Evolutionary conservation across 2,329 filamentous ascomycete species (phyloP).

Genomic region (Colletotrichum brevisporum): DNA sequence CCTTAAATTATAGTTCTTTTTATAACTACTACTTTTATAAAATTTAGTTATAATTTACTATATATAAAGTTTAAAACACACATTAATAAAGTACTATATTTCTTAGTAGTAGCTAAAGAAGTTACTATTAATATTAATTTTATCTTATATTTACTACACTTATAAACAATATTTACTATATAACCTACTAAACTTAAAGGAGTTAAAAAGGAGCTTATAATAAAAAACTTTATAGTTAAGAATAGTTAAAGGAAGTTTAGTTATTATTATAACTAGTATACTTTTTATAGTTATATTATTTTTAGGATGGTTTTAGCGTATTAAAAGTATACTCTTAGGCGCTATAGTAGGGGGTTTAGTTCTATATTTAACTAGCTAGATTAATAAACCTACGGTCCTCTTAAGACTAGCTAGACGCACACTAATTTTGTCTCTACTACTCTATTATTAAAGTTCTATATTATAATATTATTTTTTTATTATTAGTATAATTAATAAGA

Average conservation of each 20-base stretch:
- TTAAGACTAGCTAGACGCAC: no score
- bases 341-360: not conserved
- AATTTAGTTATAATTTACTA: not conserved
- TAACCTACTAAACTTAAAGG: not conserved
- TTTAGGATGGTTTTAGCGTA: not conserved
- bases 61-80: not conserved
- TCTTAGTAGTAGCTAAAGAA: not conserved
- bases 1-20: not conserved
- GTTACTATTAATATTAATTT: not conserved
- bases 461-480: slow-evolving; percentile 7
- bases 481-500: slow-evolving; percentile 13
- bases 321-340: no score
- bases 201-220: not conserved
- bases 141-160: slow-evolving; percentile 7
- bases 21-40: not conserved
- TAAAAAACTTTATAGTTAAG: not conserved
- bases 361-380: not conserved
- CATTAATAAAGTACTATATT: not conserved
- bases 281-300: not conserved
- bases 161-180: not conserved
- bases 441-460: not conserved
- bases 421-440: no score
- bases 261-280: not conserved
- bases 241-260: not conserved
- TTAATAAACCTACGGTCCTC: not conserved